phyloP scores from a whole-genome alignment of 768 basidiomycete genomes.

The Pleurotus cornucopiae region DNA sequence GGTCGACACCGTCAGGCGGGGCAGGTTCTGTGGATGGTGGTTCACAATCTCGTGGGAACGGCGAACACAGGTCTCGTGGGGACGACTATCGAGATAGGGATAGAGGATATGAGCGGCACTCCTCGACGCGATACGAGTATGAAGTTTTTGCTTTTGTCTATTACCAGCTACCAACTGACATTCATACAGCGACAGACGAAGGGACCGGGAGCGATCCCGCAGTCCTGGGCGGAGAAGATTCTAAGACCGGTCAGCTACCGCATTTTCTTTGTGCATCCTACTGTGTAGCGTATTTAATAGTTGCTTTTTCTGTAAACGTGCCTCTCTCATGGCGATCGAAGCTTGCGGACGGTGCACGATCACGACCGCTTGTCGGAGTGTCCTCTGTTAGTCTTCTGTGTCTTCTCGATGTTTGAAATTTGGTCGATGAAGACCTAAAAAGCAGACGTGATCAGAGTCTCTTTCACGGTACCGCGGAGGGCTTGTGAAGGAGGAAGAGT shows the following conservation, averaged over 20 bases:
- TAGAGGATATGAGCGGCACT: constrained; percentile 66
- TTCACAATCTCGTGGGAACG: constrained; percentile 33
- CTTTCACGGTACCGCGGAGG: background rate
- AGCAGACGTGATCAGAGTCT: background rate
- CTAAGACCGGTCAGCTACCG: constrained; percentile 22
- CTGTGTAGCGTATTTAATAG: constrained; percentile 5
- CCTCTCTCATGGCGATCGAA: background rate
- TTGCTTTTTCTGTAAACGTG: background rate
- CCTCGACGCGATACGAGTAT: constrained; percentile 71
- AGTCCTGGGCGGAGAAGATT: constrained; percentile 65
- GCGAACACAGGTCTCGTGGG: constrained; percentile 48
- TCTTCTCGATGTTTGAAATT: too few species aligned
- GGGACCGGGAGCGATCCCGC: constrained; percentile 71
- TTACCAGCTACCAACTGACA: constrained; percentile 17
- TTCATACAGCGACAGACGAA: constrained; percentile 55
- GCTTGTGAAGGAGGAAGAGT: background rate
- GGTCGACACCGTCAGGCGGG: constrained; percentile 32
- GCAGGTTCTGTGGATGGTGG: constrained; percentile 30
- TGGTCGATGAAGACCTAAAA: too few species aligned
- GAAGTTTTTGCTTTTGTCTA: constrained; percentile 25
- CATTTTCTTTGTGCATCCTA: background rate
- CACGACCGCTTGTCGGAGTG: too few species aligned
- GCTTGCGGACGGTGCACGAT: too few species aligned
- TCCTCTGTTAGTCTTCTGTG: too few species aligned
- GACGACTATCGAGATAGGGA: constrained; percentile 61